Conservation (phyloP, 257 asterid genomes). For the Penstemon davidsonii region DNA sequence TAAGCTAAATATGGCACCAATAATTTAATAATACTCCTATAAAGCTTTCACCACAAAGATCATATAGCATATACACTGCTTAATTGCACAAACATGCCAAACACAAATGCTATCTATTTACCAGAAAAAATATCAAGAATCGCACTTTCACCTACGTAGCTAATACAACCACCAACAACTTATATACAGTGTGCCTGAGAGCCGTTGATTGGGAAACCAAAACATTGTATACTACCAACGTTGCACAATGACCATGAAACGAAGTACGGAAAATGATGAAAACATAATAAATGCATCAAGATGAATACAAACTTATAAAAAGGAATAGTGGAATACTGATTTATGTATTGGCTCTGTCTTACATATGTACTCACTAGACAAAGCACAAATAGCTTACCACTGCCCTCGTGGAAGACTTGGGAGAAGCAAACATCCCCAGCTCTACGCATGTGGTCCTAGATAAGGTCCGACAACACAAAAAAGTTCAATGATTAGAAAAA, state of each 20-base stretch:
- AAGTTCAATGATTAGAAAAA: conserved; percentile 17
- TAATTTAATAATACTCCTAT: too few relatives aligned
- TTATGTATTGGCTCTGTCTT: background rate
- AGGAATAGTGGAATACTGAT: background rate
- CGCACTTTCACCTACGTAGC: background rate
- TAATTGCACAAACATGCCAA: too few relatives aligned
- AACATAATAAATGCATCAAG: conserved; percentile 12
- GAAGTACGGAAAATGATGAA: background rate
- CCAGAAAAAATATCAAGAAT: too few relatives aligned
- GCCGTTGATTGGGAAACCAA: background rate
- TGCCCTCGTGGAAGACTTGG: conserved; percentile 90
- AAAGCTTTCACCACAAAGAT: too few relatives aligned
- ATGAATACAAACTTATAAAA: background rate
- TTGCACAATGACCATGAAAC: background rate
- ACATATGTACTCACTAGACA: background rate
- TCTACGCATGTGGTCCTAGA: conserved; percentile 98
- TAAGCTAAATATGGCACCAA: too few relatives aligned
- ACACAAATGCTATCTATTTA: too few relatives aligned
- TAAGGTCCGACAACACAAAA: conserved; percentile 16
- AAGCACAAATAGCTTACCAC: conserved; percentile 58
- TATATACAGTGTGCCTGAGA: background rate
- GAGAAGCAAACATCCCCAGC: conserved; percentile 99
- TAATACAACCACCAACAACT: background rate
- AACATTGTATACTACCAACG: background rate
- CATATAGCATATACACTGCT: too few relatives aligned